phyloP scores from a whole-genome alignment of 148 eudicot species.

The Chenopodium suecicum region DNA sequence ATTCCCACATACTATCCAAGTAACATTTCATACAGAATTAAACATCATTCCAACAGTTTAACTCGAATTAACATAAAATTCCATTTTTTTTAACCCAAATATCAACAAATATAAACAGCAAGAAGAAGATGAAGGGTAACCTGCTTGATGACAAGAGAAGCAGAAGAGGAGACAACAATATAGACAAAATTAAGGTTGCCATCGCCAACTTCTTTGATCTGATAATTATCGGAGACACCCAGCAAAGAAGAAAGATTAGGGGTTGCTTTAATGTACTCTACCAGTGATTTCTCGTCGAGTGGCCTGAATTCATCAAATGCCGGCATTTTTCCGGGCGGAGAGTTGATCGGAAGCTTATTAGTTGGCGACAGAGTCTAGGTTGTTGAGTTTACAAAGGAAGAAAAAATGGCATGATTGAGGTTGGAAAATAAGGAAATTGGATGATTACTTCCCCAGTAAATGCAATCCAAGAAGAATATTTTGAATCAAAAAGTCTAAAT shows the following conservation, averaged over 20 bases:
- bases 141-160: slow-evolving; percentile 81
- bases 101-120: too few relatives aligned
- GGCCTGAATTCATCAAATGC: slow-evolving; percentile 46
- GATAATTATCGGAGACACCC: slow-evolving; percentile 44
- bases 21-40: too few relatives aligned
- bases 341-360: background rate
- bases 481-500: too few relatives aligned
- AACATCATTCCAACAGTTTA: too few relatives aligned
- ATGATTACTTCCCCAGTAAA: too few relatives aligned
- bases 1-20: too few relatives aligned
- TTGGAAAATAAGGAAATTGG: background rate
- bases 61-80: too few relatives aligned
- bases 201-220: slow-evolving; percentile 86
- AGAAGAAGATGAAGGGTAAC: slow-evolving; percentile 21
- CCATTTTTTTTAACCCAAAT: background rate
- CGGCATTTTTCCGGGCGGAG: slow-evolving; percentile 24
- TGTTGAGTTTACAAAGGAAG: background rate
- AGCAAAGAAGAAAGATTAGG: slow-evolving; percentile 60
- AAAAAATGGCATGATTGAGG: background rate
- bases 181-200: slow-evolving; percentile 94
- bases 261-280: slow-evolving; percentile 73
- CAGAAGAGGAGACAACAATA: slow-evolving; percentile 52
- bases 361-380: background rate
- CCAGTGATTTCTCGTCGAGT: slow-evolving; percentile 62
- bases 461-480: too few relatives aligned